Base-by-base conservation (phyloP, 2,329 filamentous ascomycete species). In the Penicillium expansum region DNA sequence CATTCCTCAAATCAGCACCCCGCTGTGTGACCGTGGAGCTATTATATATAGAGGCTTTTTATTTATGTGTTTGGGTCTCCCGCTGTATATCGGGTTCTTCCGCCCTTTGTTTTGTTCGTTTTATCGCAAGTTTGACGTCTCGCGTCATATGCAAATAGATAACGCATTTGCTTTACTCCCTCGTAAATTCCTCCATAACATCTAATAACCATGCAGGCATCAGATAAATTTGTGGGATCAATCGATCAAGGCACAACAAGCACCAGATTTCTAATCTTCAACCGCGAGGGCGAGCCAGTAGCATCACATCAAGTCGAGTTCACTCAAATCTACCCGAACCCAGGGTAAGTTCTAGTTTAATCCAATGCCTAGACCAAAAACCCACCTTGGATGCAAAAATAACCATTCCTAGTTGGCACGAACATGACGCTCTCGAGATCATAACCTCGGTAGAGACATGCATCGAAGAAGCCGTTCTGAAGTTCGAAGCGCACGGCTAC, bases 221-320 rank as follows among this genome's bases (percentile, higher is more conserved):
- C 63, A 32, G 65, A 73, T 16, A 57, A 55, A 9, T 96, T 90
- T 68, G 86, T 96, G 55, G 92, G 91, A 50, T 90, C 89, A 61
- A 92, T 96, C 69, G 92, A 96, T 70, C 91, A 95, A 69, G 92
- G 92, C 49, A 96, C 92, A 14, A 96, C 92, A 18, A 93, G 89
- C 55, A 90, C 91, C 24, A 83, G 92, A 45, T 96, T 96, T 75
- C 81, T 96, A 63, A 92, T 97, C 68, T 96, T 96, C 78, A 87
- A 95, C 75, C 84, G 84, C 58, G 77, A 84, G 52, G 91, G 91
- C 51, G 86, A 89, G 60, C 89, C 89, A 4, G 84, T 94, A 33
- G 91, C 89, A 24, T 87, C 86, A 62, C 90, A 96, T 72, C 91
- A 96, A 76, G 85, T 93, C 62, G 90, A 95, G 71, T 92, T 96